These are phyloP conservation scores for Cladochytrium replicatum DNA, from an alignment of 192 early-diverging fungal genomes.

Conservation along the genomic window DNA sequence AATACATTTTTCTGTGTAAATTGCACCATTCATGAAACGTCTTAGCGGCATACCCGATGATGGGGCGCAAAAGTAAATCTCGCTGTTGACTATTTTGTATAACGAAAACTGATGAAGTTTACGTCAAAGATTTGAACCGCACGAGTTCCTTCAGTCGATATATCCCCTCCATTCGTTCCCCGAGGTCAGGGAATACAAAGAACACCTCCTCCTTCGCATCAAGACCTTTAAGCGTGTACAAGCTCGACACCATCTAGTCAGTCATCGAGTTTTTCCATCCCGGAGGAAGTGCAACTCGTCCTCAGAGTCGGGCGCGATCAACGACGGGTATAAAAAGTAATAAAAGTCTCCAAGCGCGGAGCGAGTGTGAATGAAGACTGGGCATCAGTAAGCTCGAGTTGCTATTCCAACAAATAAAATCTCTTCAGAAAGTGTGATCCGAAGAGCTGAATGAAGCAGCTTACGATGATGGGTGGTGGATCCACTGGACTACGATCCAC, in stretches of 20 bases:
- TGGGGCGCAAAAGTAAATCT: conserved; percentile 86
- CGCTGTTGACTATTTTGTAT: conserved; percentile 73
- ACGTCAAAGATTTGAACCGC: too few species aligned
- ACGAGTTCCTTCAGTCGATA: too few species aligned
- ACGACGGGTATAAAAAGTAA: conserved; percentile 93
- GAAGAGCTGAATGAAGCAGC: neutral
- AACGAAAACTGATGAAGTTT: conserved; percentile 73
- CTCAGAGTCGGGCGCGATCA: conserved; percentile 71
- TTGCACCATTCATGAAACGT: too few species aligned
- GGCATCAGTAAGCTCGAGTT: conserved; percentile 17
- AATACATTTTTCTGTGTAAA: too few species aligned
- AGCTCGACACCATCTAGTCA: conserved; percentile 85
- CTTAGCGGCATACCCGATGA: too few species aligned
- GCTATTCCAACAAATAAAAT: too few species aligned
- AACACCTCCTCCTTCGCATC: conserved; percentile 75
- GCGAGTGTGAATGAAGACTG: too few species aligned
- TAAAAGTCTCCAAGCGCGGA: too few species aligned
- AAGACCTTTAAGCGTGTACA: conserved; percentile 81
- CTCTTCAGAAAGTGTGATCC: too few species aligned
- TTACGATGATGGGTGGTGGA: conserved; percentile 61
- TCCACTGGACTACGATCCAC: conserved; percentile 72
- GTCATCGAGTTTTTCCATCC: conserved; percentile 85
- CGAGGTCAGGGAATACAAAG: conserved; percentile 93
- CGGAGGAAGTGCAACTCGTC: conserved; percentile 80
- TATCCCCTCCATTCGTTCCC: conserved; percentile 84